Evolutionary conservation across 257 asterid genomes (phyloP).

Genomic region (Forsythia viridissima): DNA sequence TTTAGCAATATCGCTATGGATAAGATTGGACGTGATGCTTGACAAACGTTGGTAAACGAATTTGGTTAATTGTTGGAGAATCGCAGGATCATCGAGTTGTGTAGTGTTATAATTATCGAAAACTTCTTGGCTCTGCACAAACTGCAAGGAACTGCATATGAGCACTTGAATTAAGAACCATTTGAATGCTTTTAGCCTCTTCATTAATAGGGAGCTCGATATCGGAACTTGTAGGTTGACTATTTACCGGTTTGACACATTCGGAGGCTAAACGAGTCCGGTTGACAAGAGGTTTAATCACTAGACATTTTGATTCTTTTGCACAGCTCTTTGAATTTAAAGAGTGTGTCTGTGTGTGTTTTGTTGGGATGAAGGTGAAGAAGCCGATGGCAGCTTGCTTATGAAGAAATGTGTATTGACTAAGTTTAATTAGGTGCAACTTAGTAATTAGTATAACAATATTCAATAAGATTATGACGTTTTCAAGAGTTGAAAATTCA

Average conservation of each 20-base stretch:
- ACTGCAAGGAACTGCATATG: conserved; percentile 4
- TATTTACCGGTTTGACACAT: not conserved
- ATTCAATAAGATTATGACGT: not conserved
- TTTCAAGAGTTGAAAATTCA: conserved; percentile 22
- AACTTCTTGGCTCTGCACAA: conserved; percentile 48
- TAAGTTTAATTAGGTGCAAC: not conserved
- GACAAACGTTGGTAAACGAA: conserved; percentile 44
- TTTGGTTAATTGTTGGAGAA: conserved; percentile 41
- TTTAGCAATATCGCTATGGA: conserved; percentile 47
- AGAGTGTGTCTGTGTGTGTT: not conserved
- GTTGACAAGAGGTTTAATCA: not conserved
- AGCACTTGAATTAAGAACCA: conserved; percentile 26
- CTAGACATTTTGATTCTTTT: not conserved
- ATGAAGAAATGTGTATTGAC: conserved; percentile 13
- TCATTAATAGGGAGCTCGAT: not conserved
- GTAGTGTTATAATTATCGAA: conserved; percentile 24
- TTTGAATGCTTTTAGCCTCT: not conserved
- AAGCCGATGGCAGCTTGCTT: not conserved
- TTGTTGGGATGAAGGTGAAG: not conserved
- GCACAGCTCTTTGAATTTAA: not conserved
- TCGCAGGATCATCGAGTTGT: conserved; percentile 36
- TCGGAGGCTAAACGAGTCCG: not conserved
- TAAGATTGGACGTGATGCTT: conserved; percentile 41
- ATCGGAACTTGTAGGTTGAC: not conserved
- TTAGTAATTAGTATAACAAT: conserved; percentile 5